Base-by-base conservation (phyloP, 1,139 yeast species). In the Kurtzmaniella quercitrusa region DNA sequence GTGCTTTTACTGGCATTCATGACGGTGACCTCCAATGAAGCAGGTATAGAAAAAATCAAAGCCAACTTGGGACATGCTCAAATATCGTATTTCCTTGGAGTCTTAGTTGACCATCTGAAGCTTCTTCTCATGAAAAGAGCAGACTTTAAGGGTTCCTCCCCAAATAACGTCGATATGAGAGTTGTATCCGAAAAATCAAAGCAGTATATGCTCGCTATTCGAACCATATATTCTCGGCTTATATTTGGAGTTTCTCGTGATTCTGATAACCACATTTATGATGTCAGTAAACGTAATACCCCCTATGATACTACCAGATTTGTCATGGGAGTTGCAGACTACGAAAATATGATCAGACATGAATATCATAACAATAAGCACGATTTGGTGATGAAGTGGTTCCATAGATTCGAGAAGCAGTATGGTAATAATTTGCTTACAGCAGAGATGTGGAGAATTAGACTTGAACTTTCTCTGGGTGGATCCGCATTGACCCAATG, bases 341-440 rank as follows among this genome's bases (percentile, higher is more conserved):
- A 61, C 49, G 76, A 71, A 49, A 71, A 67, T 50, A 55, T 72
- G 45, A 61, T 71, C 32, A 33, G 40, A 36, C 52, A 71, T 39
- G 78, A 72, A 48, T 53, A 65, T 40, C 50, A 53, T 43, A 67
- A 66, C 49, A 52, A 50, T 30, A 71, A 71, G 48, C 48, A 63
- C 26, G 76, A 71, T 50, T 57, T 70, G 48, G 75, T 72, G 1
- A 57, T 67, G 3, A 61, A 60, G 43, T 71, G 76, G 76, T 64
- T 68, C 47, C 60, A 56, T 37, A 51, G 62, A 37, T 63, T 70
- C 42, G 66, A 65, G 38, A 43, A 47, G 15, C 60, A 61, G 40
- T 57, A 43, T 20, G 26, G 20, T 19, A 11, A 17, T 9, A 19
- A 9, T 19, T 11, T 34, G 17, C 16, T 19, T 12, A 60, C 73